phyloP scores from a whole-genome alignment of 345 rosid species.

The Brassica juncea region DNA sequence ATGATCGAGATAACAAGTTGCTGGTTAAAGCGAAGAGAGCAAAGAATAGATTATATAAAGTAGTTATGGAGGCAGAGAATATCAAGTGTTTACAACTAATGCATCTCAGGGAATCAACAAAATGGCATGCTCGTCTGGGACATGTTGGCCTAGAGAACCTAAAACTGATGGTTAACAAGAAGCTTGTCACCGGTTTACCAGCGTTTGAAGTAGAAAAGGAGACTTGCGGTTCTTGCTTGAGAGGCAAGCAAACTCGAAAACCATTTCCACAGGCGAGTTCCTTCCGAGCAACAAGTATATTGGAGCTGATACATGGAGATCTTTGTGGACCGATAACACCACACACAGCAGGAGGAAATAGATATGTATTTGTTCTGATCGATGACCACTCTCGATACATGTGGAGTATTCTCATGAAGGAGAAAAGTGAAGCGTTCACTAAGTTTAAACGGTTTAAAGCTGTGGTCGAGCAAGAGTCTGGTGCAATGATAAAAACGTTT shows the following conservation, averaged over 20 bases:
- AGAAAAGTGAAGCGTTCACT: neutral
- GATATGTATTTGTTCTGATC: neutral
- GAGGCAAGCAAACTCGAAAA: neutral
- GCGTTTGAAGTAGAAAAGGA: neutral
- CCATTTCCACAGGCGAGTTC: neutral
- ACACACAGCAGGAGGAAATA: neutral
- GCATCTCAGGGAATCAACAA: neutral
- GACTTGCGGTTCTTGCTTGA: neutral
- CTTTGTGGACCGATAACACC: neutral
- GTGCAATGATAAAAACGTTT: neutral
- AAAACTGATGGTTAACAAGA: neutral
- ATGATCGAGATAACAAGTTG: neutral
- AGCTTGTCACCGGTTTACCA: neutral
- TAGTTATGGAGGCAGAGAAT: neutral
- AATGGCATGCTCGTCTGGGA: neutral
- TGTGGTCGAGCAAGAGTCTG: neutral
- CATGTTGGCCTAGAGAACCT: neutral
- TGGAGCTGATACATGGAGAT: neutral
- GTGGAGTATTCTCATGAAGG: neutral
- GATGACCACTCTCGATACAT: neutral
- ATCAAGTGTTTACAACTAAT: neutral
- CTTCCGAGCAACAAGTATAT: neutral
- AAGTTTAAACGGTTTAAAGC: neutral
- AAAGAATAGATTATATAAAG: neutral
- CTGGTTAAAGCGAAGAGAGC: neutral